Base-by-base conservation (phyloP, 2,329 filamentous ascomycete genomes). In the Lasiodiplodia gonubiensis region DNA sequence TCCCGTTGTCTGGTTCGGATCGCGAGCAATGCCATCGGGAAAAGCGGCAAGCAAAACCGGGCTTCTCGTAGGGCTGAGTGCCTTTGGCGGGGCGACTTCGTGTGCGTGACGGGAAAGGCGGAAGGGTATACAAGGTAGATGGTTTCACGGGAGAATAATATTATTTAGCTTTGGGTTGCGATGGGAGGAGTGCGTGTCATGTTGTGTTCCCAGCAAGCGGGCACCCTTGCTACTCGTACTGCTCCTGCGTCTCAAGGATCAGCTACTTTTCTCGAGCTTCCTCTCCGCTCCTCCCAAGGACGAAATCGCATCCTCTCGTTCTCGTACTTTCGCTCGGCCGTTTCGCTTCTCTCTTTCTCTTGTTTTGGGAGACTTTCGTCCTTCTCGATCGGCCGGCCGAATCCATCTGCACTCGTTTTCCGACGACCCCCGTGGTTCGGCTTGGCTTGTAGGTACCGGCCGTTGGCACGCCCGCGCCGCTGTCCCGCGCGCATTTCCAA, bases 351-450 rank as follows among this genome's bases (percentile, higher is more conserved):
- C 10, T 46, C 16, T 46, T 18, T 16, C 39, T 21, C 42, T 11
- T n/a, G n/a, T n/a, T 46, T 46, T 18, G 42, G 18, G 18, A 6
- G 42, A n/a, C 10, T 46, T 21, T 46, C 37, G 6, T 35, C 53
- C 16, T 33, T 55, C 53, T 55, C 27, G 27, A 35, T 55, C 52
- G 52, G 52, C 14, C 52, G 52, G 52, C 52, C 10, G 27, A 35
- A 42, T 18, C 39, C 18, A 42, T 18, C 18, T 46, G 42, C 42
- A 46, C 42, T 46, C 42, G 42, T 21, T 46, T 21, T 10, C 42
- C 18, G 42, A 46, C 42, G 42, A 46, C 42, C 42, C 42, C 42
- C 18, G 42, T 46, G 42, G 42, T 46, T 18, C 39, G 16, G 14
- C 39, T 42, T 46, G 42, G n/a, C 42, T 18, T 46, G 42, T 18